Conservation (phyloP, 805 yeast genomes). For the Ogataea paradorogensis region DNA sequence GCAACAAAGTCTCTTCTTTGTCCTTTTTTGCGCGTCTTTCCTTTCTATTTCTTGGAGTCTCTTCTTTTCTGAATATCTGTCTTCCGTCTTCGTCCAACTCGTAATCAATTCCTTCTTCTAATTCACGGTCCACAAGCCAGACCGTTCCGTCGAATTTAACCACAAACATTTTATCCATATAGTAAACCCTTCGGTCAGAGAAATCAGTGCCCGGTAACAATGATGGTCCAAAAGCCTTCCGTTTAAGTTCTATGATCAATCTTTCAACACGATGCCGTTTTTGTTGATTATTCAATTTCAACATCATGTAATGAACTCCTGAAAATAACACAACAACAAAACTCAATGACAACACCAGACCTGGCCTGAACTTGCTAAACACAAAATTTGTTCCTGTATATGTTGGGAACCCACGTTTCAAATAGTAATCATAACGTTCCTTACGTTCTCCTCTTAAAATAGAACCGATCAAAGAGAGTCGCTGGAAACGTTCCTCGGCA, state of each 20-base stretch:
- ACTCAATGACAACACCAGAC: conserved; percentile 46
- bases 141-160: conserved; percentile 59
- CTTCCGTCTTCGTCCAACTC: conserved; percentile 22
- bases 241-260: conserved; percentile 48
- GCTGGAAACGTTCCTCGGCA: conserved; percentile 70
- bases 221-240: conserved; percentile 51
- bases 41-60: conserved; percentile 16
- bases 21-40: conserved; percentile 16
- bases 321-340: conserved; percentile 52
- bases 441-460: conserved; percentile 63
- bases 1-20: conserved; percentile 34
- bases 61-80: conserved; percentile 12
- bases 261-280: conserved; percentile 53
- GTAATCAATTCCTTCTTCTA: conserved; percentile 23
- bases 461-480: conserved; percentile 72
- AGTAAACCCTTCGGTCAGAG: conserved; percentile 41
- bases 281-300: conserved; percentile 52
- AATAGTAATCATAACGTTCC: conserved; percentile 80
- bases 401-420: conserved; percentile 79
- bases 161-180: conserved; percentile 49
- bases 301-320: conserved; percentile 54
- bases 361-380: conserved; percentile 69
- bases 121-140: conserved; percentile 45
- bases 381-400: conserved; percentile 67
- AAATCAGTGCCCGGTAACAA: conserved; percentile 34